Evolutionary conservation across 257 asterid species (phyloP), one percentile per base, ranked within the genome.

Genomic region (Orobanche coerulescens): DNA sequence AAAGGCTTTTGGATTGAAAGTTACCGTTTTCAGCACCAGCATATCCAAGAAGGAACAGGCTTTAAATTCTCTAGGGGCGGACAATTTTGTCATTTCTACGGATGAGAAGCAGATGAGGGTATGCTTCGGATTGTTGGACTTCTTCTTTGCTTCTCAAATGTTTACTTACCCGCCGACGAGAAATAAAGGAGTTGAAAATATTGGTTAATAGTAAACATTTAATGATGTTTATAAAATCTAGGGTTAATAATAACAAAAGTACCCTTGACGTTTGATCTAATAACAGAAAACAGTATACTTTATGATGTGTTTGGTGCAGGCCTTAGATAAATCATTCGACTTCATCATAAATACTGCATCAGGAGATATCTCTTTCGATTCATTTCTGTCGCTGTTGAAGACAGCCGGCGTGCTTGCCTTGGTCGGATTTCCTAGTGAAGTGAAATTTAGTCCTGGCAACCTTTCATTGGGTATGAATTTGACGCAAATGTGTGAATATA

Each of bases 1-100:
- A 36, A 92, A 84, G 80, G 95, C 96, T 30, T 88, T 92, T 65
- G 98, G 98, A 39, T 70, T 92, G 77, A 84, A 86, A 43, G 95
- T 92, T 22, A 85, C 92, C 0, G 94, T 92, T 42, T 86, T 92
- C 51, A 92, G 98, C 83, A 86, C 98, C 12, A 86, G 87, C 69
- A 25, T 69, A 36, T 84, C 93, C 26, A 92, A 92, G 80, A 82
- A 57, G 76, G 90, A 84, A 4, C 95, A 92, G 61, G 90, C 96
- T 0, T 8, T 92, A 5, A 81, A 63, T 61, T 79, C 74, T 65
- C 86, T 92, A 30, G 94, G 94, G 64, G 98, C 95, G 1, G 94
- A 92, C 76, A 61, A 74, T 58, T 88, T 92, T 58, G 89, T 88
- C 53, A 36, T 92, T 60, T 88, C 98, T 20, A 76, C 93, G 0